phyloP scores from a whole-genome alignment of 768 basidiomycete genomes.

The Megacollybia marginata region DNA sequence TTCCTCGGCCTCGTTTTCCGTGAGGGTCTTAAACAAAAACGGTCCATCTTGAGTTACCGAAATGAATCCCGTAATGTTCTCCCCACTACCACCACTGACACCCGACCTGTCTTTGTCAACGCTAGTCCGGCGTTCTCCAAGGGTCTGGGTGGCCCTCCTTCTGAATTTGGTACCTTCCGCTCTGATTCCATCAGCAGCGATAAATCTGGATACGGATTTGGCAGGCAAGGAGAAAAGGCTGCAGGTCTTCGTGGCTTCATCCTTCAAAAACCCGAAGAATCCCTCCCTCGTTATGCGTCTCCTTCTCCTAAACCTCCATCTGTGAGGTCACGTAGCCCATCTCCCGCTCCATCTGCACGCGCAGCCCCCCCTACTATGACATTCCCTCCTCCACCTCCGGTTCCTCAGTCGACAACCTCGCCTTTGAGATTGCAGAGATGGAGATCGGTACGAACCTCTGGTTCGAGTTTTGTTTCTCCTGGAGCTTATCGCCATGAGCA shows the following conservation, averaged over 20 bases:
- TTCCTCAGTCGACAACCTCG: not conserved
- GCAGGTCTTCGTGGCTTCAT: conserved; percentile 50
- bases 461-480: conserved; percentile 14
- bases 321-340: not conserved
- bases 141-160: conserved; percentile 4
- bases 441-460: conserved; percentile 1
- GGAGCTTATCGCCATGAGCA: not conserved
- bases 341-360: conserved; percentile 1
- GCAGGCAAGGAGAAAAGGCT: conserved; percentile 69
- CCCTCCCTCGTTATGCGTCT: conserved; percentile 49
- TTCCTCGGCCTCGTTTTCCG: conserved; percentile 70
- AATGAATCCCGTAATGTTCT: conserved; percentile 45
- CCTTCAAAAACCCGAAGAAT: conserved; percentile 43
- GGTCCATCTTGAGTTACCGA: conserved; percentile 61
- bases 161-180: conserved; percentile 4
- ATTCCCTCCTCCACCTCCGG: not conserved
- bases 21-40: conserved; percentile 49
- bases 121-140: conserved; percentile 9
- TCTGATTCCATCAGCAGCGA: conserved; percentile 1
- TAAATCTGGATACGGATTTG: conserved; percentile 67
- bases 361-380: not conserved
- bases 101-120: conserved; percentile 26
- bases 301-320: conserved; percentile 20
- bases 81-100: conserved; percentile 34
- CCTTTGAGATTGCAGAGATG: conserved; percentile 1